phyloP scores from a whole-genome alignment of 2,329 filamentous ascomycete genomes.

The Neonectria magnoliae region DNA sequence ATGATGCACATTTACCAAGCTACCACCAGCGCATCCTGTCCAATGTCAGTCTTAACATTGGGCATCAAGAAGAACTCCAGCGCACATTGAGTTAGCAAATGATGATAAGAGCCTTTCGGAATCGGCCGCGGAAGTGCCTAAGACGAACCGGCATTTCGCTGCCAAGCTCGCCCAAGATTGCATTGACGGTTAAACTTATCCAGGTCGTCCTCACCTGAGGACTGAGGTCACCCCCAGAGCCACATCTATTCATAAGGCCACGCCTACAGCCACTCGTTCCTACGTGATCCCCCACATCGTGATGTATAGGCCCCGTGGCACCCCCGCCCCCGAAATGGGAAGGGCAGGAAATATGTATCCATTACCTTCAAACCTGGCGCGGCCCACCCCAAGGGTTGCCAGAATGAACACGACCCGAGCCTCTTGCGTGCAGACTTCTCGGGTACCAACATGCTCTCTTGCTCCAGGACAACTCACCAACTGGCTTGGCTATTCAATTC shows the following conservation, averaged over 20 bases:
- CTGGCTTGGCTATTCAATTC: not conserved
- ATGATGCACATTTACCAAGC: not conserved
- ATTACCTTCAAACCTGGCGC: not conserved
- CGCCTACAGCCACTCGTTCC: not conserved
- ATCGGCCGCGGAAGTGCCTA: too few species aligned
- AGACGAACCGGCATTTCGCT: not conserved
- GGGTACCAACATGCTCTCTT: conserved; percentile 35
- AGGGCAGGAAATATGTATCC: conserved; percentile 24
- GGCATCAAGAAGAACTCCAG: not conserved
- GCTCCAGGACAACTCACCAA: conserved; percentile 8
- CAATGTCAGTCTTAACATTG: not conserved
- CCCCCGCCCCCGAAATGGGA: conserved; percentile 1
- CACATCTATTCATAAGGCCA: not conserved
- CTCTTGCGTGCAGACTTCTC: conserved; percentile 1
- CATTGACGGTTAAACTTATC: conserved; percentile 14
- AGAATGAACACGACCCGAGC: not conserved
- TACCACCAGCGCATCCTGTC: not conserved
- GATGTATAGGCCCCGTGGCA: not conserved
- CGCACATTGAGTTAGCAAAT: not conserved
- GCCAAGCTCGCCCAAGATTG: not conserved
- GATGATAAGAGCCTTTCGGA: not conserved
- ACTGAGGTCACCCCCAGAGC: not conserved
- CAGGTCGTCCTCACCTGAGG: not conserved
- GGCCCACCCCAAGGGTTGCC: conserved; percentile 5
- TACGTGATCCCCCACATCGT: not conserved